Base-by-base conservation (phyloP, 2,329 filamentous ascomycete species). In the Aspergillus calidoustus region DNA sequence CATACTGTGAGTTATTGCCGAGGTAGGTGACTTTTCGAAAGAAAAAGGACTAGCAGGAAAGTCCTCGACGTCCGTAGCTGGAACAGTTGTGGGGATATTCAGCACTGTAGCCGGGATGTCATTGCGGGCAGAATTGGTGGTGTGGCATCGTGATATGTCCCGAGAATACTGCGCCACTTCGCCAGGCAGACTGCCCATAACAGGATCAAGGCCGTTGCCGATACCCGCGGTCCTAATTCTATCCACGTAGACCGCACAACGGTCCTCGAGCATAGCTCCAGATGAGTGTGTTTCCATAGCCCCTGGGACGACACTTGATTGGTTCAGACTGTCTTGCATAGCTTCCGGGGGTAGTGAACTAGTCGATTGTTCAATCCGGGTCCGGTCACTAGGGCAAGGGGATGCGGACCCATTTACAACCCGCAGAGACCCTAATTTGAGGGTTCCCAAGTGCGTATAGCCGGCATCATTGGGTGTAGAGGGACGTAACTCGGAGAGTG, bases 401-500 rank as follows among this genome's bases (percentile, higher is more conserved):
- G 76, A 78, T n/a, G 68, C 68, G 23, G 74, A 73, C 5, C 74
- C 73, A 59, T 79, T 79, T 7, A 79, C 76, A 7, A 79, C 74
- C 23, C 76, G 74, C 31, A 79, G 57, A n/a, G 76, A 77, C 9
- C 76, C 76, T 25, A 76, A 62, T 53, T 78, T 78, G n/a, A 79
- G 67, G 7, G 71, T 71, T 19, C 76, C 76, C n/a, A 79, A 61
- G 59, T 78, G 76, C n/a, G 76, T 77, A 59, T 79, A 79, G 48
- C 67, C 72, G 51, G 66, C 69, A 46, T 70, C 75, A 61, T 52
- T 70, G 43, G 59, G 76, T 60, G 67, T 76, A 61, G 60, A 64
- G 52, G 62, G 73, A 51, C 68, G 72, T 58, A 47, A 30, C 49
- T 41, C 66, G 50, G 62, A 22, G 15, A 58, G 30, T 5, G 61